A percentile compares a stretch with the other conserved stretches of the same genome.
These are phyloP conservation scores for Cytospora paraplurivora DNA, from an alignment of 2,329 filamentous ascomycete genomes.

Conservation along the genomic window DNA sequence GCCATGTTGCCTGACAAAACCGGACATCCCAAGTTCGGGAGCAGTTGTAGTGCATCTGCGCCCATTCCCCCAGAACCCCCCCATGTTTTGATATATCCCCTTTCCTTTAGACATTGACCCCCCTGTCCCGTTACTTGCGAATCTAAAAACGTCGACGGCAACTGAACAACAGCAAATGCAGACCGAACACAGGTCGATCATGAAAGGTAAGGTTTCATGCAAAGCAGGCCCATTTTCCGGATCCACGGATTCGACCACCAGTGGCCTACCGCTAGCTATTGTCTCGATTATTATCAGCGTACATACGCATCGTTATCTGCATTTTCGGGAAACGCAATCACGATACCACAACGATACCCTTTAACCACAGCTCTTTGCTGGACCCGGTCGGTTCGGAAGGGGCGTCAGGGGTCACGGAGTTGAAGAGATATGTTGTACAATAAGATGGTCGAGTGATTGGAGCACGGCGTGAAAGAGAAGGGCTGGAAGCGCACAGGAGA, in stretches of 20 bases:
- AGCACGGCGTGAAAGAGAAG: not conserved
- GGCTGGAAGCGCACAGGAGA: not conserved
- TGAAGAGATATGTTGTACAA: not conserved
- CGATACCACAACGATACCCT: slow-evolving; percentile 2
- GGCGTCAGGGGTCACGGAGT: slow-evolving; percentile 5
- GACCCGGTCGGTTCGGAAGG: slow-evolving; percentile 5
- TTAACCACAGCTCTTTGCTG: slow-evolving; percentile 13
- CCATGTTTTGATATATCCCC: not conserved
- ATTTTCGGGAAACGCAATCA: not conserved
- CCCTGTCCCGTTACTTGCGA: not conserved
- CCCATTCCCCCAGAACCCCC: slow-evolving; percentile 9
- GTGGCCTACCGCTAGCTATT: slow-evolving; percentile 2
- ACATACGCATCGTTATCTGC: slow-evolving; percentile 15
- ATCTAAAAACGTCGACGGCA: slow-evolving; percentile 12
- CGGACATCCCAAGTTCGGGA: not conserved
- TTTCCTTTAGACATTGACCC: slow-evolving; percentile 4
- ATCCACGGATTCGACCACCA: not conserved
- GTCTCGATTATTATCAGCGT: slow-evolving; percentile 2
- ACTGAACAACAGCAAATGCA: slow-evolving; percentile 16
- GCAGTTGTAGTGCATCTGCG: slow-evolving; percentile 30
- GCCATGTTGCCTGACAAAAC: slow-evolving; percentile 9
- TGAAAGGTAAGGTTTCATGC: slow-evolving; percentile 24
- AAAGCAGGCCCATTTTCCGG: not conserved
- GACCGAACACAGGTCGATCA: not conserved
- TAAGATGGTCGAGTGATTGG: not conserved